These are phyloP conservation scores for Przewalskia tangutica DNA, from an alignment of 257 asterid species.

Conservation along the genomic window DNA sequence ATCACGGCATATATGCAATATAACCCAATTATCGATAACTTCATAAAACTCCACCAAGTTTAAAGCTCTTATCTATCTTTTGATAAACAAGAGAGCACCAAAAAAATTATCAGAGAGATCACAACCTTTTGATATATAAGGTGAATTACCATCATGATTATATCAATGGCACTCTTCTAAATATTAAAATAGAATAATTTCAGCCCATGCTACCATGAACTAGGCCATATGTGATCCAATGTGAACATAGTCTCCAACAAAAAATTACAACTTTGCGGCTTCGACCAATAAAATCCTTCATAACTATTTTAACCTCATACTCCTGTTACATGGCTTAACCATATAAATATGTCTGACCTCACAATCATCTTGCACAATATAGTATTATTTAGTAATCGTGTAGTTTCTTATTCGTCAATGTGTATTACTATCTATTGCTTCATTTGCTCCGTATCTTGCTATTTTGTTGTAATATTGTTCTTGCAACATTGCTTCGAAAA, in stretches of 20 bases:
- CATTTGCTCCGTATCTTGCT: no score
- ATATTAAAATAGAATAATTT: not conserved
- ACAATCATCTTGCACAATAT: not conserved
- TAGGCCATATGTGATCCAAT: not conserved
- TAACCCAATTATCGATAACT: not conserved
- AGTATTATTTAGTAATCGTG: no score
- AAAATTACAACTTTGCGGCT: not conserved
- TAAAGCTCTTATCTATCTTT: not conserved
- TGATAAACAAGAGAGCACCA: not conserved
- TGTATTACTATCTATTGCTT: no score
- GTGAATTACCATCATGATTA: not conserved
- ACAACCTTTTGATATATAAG: not conserved
- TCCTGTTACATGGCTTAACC: not conserved
- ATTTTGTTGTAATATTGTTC: no score
- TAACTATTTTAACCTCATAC: not conserved
- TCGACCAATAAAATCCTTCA: not conserved
- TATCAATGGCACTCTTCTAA: not conserved
- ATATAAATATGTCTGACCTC: not conserved
- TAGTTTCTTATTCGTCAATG: no score
- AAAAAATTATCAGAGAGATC: not conserved
- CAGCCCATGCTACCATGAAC: not conserved
- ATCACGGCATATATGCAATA: not conserved
- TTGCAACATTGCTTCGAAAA: no score
- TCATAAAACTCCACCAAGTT: not conserved
- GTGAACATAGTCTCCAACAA: not conserved